Percentiles rank a stretch among this genome's conserved stretches.
Evolutionary conservation across 768 basidiomycete genomes (phyloP).

Genomic region (Pleurotus eryngii): DNA sequence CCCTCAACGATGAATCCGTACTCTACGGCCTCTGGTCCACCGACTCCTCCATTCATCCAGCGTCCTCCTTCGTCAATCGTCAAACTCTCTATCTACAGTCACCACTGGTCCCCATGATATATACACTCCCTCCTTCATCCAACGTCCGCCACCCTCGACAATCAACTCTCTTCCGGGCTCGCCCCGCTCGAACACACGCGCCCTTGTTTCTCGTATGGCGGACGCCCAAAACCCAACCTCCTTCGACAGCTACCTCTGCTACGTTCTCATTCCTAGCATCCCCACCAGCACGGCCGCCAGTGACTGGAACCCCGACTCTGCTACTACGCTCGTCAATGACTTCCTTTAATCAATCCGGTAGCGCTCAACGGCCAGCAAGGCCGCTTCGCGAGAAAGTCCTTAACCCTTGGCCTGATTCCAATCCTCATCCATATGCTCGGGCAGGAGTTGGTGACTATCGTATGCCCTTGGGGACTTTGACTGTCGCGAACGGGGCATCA

Average conservation of each 20-base stretch:
- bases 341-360: neutral
- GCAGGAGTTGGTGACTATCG: neutral
- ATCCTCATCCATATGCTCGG: constrained; percentile 2
- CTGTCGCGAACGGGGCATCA: neutral
- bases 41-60: constrained; percentile 1
- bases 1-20: neutral
- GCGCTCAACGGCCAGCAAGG: neutral
- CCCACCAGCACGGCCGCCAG: neutral
- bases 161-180: no score
- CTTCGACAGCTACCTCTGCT: neutral
- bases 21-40: neutral
- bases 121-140: no score
- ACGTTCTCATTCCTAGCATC: constrained; percentile 1
- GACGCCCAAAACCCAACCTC: neutral
- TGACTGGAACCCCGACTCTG: neutral
- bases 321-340: neutral
- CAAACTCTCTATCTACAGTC: no score
- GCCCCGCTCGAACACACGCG: no score
- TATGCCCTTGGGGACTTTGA: neutral
- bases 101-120: no score
- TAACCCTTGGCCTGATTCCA: neutral
- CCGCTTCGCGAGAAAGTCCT: neutral
- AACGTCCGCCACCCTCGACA: no score
- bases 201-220: no score
- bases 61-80: neutral